A percentile compares a stretch with the other conserved stretches of the same genome.
Evolutionary conservation across 2,329 filamentous ascomycete genomes (phyloP).

Genomic region (Coniochaeta hoffmannii): DNA sequence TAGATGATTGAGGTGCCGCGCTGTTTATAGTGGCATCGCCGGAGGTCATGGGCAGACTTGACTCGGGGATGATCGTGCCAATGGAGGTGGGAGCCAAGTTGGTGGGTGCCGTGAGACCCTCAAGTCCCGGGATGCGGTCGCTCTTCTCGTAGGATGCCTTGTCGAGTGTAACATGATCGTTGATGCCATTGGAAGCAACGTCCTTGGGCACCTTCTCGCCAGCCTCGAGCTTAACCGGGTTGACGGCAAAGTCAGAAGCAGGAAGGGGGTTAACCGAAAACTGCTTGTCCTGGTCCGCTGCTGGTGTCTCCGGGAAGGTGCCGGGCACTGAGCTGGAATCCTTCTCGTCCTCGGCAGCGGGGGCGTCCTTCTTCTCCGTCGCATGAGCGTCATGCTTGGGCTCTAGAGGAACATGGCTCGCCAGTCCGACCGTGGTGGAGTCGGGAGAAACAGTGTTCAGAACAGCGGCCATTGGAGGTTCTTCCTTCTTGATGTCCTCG

Average conservation of each 20-base stretch:
- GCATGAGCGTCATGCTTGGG: slow-evolving; percentile 19
- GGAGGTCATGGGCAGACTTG: slow-evolving; percentile 59
- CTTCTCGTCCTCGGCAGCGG: slow-evolving; percentile 23
- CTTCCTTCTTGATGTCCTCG: slow-evolving; percentile 53
- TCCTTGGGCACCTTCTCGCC: slow-evolving; percentile 74
- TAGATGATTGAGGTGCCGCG: slow-evolving; percentile 52
- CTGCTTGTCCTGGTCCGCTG: slow-evolving; percentile 39
- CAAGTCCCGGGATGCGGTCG: slow-evolving; percentile 51
- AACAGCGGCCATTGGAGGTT: slow-evolving; percentile 37
- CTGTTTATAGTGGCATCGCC: slow-evolving; percentile 42
- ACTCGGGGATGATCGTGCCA: slow-evolving; percentile 70
- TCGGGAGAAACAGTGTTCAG: slow-evolving; percentile 61
- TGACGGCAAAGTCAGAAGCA: slow-evolving; percentile 57
- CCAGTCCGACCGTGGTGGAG: slow-evolving; percentile 62
- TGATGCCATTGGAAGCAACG: slow-evolving; percentile 59
- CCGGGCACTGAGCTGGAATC: slow-evolving; percentile 42
- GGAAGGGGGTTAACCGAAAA: slow-evolving; percentile 56
- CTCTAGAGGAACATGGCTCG: slow-evolving; percentile 57
- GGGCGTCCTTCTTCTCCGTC: slow-evolving; percentile 14
- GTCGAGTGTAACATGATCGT: slow-evolving; percentile 69
- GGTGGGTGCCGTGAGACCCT: slow-evolving; percentile 17
- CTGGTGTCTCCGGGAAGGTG: slow-evolving; percentile 66
- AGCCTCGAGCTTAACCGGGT: slow-evolving; percentile 71
- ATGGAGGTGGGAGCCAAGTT: slow-evolving; percentile 49
- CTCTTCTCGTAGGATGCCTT: slow-evolving; percentile 81